Conservation (phyloP, 2,329 filamentous ascomycete genomes). For the Aspergillus ustus region DNA sequence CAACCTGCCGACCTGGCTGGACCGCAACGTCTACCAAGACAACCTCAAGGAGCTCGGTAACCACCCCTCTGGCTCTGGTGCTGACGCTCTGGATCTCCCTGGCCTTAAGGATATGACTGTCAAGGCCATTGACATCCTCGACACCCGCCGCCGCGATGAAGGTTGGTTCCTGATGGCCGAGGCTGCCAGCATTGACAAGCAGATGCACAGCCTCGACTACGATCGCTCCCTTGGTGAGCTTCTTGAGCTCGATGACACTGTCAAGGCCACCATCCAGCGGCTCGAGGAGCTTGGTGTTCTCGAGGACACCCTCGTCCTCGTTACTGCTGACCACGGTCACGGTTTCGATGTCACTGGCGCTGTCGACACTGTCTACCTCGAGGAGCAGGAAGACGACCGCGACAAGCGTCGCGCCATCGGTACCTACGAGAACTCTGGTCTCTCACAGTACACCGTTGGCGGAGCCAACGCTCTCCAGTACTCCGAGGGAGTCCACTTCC, state of each 20-base stretch:
- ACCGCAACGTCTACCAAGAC: conserved; percentile 77
- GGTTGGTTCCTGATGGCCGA: conserved; percentile 90
- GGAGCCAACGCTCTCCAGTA: conserved; percentile 66
- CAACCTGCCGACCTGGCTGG: conserved; percentile 83
- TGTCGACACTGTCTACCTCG: conserved; percentile 78
- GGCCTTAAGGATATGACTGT: conserved; percentile 89
- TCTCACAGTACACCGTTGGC: conserved; percentile 72
- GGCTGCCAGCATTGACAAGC: conserved; percentile 84
- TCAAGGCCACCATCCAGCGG: conserved; percentile 74
- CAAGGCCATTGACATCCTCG: conserved; percentile 81
- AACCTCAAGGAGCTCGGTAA: conserved; percentile 71
- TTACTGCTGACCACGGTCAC: conserved; percentile 88
- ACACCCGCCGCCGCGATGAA: conserved; percentile 65
- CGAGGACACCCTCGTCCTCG: conserved; percentile 76
- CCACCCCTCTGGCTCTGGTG: conserved; percentile 68
- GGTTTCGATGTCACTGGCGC: conserved; percentile 85
- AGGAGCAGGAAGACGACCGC: conserved; percentile 67
- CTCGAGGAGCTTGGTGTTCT: conserved; percentile 69
- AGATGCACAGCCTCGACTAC: conserved; percentile 86
- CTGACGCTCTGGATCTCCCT: conserved; percentile 73
- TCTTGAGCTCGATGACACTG: conserved; percentile 82
- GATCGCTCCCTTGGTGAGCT: conserved; percentile 84
- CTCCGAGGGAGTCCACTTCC: conserved; percentile 75
- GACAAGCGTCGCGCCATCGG: conserved; percentile 77
- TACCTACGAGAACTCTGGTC: conserved; percentile 72